These are phyloP conservation scores for Colletotrichum zoysiae DNA, from an alignment of 2,329 filamentous ascomycete genomes.

Conservation along the genomic window DNA sequence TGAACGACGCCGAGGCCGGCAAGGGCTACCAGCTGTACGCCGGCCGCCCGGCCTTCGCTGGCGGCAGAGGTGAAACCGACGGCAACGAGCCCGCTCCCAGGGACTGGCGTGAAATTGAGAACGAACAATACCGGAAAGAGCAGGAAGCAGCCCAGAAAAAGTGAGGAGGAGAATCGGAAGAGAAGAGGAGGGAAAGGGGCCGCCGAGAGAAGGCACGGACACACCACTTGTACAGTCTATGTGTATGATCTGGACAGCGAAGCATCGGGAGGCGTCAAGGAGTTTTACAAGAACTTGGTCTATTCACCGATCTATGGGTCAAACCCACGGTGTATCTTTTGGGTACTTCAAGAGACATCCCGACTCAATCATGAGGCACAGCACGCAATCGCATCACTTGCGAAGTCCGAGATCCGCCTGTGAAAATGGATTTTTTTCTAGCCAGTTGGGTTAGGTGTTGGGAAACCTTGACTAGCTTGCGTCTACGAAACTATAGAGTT, in stretches of 20 bases:
- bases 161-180: conserved; percentile 37
- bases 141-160: conserved; percentile 47
- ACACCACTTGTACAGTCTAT: conserved; percentile 31
- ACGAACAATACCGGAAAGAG: conserved; percentile 67
- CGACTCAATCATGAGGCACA: conserved; percentile 14
- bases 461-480: background rate
- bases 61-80: conserved; percentile 73
- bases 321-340: background rate
- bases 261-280: conserved; percentile 39
- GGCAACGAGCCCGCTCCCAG: conserved; percentile 73
- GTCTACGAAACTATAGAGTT: background rate
- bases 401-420: background rate
- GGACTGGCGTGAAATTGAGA: conserved; percentile 76
- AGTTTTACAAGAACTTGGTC: conserved; percentile 30
- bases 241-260: conserved; percentile 39
- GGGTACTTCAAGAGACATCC: conserved; percentile 4
- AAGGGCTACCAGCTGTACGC: conserved; percentile 81
- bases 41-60: conserved; percentile 77
- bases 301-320: conserved; percentile 2
- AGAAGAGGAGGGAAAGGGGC: background rate
- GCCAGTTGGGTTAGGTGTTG: background rate
- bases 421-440: background rate
- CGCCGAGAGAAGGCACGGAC: background rate
- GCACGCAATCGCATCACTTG: background rate
- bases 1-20: conserved; percentile 71